phyloP scores from a whole-genome alignment of 352 stramenopile genomes.

The Elongisporangium undulatum region DNA sequence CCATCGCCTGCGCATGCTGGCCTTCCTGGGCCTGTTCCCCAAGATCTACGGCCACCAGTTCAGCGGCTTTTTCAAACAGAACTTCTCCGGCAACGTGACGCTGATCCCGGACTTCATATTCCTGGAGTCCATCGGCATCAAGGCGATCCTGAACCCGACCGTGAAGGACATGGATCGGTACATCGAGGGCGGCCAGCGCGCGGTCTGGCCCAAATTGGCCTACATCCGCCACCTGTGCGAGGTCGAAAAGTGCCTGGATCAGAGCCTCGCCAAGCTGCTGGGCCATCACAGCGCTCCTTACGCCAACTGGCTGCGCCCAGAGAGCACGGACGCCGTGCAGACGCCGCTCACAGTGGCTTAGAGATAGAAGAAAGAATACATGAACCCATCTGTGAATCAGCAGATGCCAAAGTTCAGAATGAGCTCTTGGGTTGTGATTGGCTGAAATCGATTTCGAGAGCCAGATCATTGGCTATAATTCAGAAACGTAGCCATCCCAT shows the following conservation, averaged over 20 bases:
- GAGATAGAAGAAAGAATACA: background rate
- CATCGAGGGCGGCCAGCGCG: constrained; percentile 85
- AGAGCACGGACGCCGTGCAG: background rate
- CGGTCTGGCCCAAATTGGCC: constrained; percentile 89
- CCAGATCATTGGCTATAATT: background rate
- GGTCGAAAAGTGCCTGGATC: constrained; percentile 81
- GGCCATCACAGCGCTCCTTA: background rate
- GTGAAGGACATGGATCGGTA: constrained; percentile 68
- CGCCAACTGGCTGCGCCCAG: background rate
- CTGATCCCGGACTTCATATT: constrained; percentile 90
- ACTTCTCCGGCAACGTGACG: constrained; percentile 97
- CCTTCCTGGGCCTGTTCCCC: constrained; percentile 84
- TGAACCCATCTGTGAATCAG: too few relatives aligned
- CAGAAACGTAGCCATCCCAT: background rate
- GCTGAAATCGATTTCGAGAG: background rate
- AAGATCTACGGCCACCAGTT: constrained; percentile 80
- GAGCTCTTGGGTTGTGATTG: background rate
- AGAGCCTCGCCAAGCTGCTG: constrained; percentile 25
- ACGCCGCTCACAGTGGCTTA: background rate
- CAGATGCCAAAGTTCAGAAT: background rate
- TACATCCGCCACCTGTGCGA: constrained; percentile 93
- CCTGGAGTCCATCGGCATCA: constrained; percentile 74
- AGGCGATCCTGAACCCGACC: constrained; percentile 82
- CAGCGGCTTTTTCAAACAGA: constrained; percentile 84
- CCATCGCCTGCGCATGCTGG: constrained; percentile 68